Conservation (phyloP, 768 basidiomycete genomes). For the Multifurca ochricompacta region DNA sequence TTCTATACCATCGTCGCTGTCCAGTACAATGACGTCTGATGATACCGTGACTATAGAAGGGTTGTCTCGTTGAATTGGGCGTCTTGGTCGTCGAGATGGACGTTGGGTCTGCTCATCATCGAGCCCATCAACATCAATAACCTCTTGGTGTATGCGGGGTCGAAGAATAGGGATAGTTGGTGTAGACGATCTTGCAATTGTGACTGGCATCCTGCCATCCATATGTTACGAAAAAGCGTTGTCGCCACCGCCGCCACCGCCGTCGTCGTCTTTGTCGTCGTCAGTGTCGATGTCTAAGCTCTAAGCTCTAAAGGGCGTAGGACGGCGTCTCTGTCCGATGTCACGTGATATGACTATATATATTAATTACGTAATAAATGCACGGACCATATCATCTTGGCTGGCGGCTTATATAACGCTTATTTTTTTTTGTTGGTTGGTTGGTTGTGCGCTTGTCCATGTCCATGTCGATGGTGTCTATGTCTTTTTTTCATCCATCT, state of each 20-base stretch:
- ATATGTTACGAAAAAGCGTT: background rate
- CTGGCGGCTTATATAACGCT: background rate
- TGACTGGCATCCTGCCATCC: background rate
- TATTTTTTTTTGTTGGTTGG: no score
- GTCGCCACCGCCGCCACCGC: background rate
- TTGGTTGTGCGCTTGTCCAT: no score
- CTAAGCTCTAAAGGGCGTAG: background rate
- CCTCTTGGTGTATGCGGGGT: conserved; percentile 22
- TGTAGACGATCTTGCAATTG: background rate
- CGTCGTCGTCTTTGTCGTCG: background rate
- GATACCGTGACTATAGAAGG: background rate
- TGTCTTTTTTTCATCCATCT: background rate
- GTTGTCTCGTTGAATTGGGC: background rate
- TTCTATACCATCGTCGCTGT: conserved; percentile 35
- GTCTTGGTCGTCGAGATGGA: conserved; percentile 15
- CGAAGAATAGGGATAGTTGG: conserved; percentile 21
- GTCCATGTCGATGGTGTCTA: no score
- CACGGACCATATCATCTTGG: conserved; percentile 12
- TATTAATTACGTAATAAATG: no score
- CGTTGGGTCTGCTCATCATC: conserved; percentile 29
- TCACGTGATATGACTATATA: no score
- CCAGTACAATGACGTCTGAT: conserved; percentile 28
- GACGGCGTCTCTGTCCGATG: background rate
- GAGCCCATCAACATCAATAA: conserved; percentile 41
- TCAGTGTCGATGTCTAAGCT: conserved; percentile 2